Conservation (phyloP, 768 basidiomycete genomes). For the Porpolomopsis calyptriformis region DNA sequence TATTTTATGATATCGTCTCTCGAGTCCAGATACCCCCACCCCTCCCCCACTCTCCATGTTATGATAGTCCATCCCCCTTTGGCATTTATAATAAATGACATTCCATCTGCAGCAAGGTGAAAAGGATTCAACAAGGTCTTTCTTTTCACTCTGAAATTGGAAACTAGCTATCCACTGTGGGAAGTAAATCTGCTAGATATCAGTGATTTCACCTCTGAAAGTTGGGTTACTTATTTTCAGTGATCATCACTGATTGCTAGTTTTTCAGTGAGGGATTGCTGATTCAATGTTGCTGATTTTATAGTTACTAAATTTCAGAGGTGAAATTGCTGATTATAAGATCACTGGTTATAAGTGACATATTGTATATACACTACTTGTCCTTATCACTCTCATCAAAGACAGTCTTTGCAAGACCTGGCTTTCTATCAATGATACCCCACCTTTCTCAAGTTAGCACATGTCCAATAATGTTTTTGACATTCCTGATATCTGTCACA, state of each 20-base stretch:
- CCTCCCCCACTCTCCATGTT: not conserved
- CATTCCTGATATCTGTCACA: slow-evolving; percentile 8
- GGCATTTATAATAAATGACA: not conserved
- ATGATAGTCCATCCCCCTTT: not conserved
- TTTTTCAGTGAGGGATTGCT: too few species aligned
- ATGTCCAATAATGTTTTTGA: slow-evolving; percentile 10
- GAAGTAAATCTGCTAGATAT: not conserved
- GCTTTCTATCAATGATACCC: slow-evolving; percentile 1
- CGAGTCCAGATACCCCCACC: not conserved
- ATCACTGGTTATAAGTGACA: too few species aligned
- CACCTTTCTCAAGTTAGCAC: slow-evolving; percentile 7
- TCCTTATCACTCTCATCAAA: not conserved
- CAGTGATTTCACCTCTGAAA: not conserved
- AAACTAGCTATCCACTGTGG: too few species aligned
- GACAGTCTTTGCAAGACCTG: not conserved
- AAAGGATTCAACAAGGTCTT: too few species aligned
- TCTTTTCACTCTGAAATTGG: too few species aligned
- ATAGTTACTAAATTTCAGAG: not conserved
- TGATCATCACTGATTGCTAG: not conserved
- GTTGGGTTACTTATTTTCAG: not conserved
- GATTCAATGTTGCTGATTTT: too few species aligned
- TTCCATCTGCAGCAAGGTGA: not conserved
- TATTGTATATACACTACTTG: not conserved
- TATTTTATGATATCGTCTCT: not conserved
- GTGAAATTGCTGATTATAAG: too few species aligned